Base-by-base conservation (phyloP, 441 rosid species). In the Erysimum cheiri region DNA sequence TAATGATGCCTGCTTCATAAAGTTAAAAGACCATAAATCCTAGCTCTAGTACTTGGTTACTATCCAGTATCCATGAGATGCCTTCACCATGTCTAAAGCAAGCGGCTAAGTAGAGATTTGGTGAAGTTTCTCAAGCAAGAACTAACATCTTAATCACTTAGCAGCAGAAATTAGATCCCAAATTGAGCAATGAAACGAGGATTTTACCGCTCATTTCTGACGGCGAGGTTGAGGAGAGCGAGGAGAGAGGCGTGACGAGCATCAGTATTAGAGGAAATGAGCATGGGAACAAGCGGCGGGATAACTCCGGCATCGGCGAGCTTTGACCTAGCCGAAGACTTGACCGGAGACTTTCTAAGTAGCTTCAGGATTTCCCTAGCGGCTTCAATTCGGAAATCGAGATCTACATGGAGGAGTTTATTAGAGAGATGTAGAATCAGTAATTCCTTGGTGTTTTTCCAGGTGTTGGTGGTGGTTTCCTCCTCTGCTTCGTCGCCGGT, bases 141-240 rank as follows among this genome's bases (percentile, higher is more conserved):
- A 7, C 19, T 19, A n/a, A 12, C 47, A 64, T 49, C 47, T 36
- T 36, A 36, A 50, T 8, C 47, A 64, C 15, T 22, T 22, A 22
- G 24, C 24, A 22, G 24, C 24, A 22, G 24, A 22, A 22, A 22
- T 22, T 22, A 22, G 24, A 22, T 22, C 24, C 24, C 24, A 22
- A 22, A 22, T 22, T 22, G 24, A 22, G 24, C 24, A 22, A 22
- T 22, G 24, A 22, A 22, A 22, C 24, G 24, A 2, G 24, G 24
- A 22, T 22, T 31, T 31, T 64, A 89, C 96, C 91, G 77, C 69
- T 89, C 92, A 74, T 89, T 83, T 75, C 90, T 83, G 44, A 80
- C 92, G 62, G 90, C 92, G 48, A 89, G 90, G 72, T 87, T 89
- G 73, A 89, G 92, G 54, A 89, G 96, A 40, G 92, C 92, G 28